Evolutionary conservation across 129 eudicot genomes (phyloP), one percentile per base, ranked within the genome.

Genomic region (Helichrysum umbraculigerum): DNA sequence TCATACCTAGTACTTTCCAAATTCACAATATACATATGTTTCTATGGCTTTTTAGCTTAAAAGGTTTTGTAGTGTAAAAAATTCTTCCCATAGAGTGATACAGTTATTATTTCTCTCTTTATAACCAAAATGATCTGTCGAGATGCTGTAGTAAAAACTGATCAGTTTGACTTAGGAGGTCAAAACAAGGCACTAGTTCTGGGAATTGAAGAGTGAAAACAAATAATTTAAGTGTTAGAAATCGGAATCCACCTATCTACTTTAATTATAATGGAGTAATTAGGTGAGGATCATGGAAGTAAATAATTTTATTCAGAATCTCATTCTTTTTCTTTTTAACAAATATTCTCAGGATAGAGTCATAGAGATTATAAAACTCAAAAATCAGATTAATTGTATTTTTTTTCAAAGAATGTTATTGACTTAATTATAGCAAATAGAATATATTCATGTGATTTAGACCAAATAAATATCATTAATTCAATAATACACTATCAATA

Each of bases 361-460:
- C 28, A 25, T 25, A 25, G 8, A 50, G 50, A 64, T 79, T 71
- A 71, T 25, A 33, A 44, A 78, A 71, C 77, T 33, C 1, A 34
- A 74, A 61, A 37, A 72, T 6, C 32, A 79, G 68, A 51, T 62
- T 21, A 70, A 60, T 34, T 79, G 77, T 64, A 51, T 72, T 54
- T 19, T 72, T 72, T 72, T 60, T 20, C 72, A 17, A 72, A 15
- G 10, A 64, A 72, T 65, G 57, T 11, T 44, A 42, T 10, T 44
- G 11, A 44, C 16, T 65, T 17, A 63, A 71, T 67, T 28, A 77
- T 50, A 72, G 78, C 52, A 54, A 52, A 69, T 72, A 79, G 83
- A 79, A 72, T 79, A 73, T 21, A 72, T 66, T 73, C 83, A 79
- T 79, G 83, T 79, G 83, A 29, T 39, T 79, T 79, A 16, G 50